Evolutionary conservation across 495 filamentous ascomycete genomes (phyloP).

Genomic region (Penicillium bialowiezense): DNA sequence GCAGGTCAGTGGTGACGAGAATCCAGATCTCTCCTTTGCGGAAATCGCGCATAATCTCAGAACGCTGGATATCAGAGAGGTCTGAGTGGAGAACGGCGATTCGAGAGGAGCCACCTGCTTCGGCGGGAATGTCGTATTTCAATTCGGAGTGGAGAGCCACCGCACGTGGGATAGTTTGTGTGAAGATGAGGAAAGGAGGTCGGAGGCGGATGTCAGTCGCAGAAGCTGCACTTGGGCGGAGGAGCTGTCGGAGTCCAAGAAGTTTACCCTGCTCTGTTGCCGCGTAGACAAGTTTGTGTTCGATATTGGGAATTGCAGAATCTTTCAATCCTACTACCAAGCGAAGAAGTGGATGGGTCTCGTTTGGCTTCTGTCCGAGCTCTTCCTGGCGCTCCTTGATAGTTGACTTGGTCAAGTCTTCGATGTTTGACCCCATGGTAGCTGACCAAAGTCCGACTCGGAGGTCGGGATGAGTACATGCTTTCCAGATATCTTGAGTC

Average conservation of each 20-base stretch:
- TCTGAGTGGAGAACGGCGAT: conserved; percentile 89
- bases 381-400: conserved; percentile 48
- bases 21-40: conserved; percentile 93
- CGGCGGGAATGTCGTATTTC: conserved; percentile 87
- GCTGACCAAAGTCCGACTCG: conserved; percentile 87
- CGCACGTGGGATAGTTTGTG: conserved; percentile 88
- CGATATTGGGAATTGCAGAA: conserved; percentile 86
- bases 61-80: conserved; percentile 71
- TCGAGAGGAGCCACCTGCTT: conserved; percentile 80
- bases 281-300: conserved; percentile 84
- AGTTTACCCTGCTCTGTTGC: conserved; percentile 93
- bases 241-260: conserved; percentile 82
- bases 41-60: conserved; percentile 82
- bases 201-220: conserved; percentile 61
- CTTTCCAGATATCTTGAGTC: conserved; percentile 80
- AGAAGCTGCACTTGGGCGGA: conserved; percentile 69
- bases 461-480: conserved; percentile 64
- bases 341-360: conserved; percentile 60
- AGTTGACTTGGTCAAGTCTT: conserved; percentile 66
- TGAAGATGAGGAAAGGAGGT: conserved; percentile 91
- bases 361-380: conserved; percentile 14
- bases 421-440: conserved; percentile 92
- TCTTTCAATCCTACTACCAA: conserved; percentile 94
- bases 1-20: conserved; percentile 88
- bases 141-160: conserved; percentile 84